These are phyloP conservation scores for Ascochyta koolunga DNA, from an alignment of 2,329 filamentous ascomycete species.

Conservation along the genomic window DNA sequence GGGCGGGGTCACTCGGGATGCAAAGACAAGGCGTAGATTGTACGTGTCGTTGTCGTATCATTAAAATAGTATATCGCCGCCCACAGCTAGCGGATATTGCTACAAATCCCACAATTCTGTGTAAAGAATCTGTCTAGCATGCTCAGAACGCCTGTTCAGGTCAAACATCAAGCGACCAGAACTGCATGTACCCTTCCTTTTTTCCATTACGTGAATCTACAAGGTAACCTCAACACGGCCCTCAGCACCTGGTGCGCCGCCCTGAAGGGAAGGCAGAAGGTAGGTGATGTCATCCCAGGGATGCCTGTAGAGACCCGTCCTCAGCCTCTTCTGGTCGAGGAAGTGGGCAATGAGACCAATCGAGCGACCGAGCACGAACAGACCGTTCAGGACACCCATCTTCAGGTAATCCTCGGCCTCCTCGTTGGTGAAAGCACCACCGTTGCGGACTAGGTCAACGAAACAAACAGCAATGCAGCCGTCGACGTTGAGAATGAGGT, in stretches of 20 bases:
- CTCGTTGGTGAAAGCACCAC: constrained; percentile 92
- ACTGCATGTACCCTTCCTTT: constrained; percentile 35
- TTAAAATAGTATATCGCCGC: constrained; percentile 41
- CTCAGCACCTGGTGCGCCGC: constrained; percentile 48
- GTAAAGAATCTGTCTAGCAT: constrained; percentile 37
- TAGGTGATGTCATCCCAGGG: constrained; percentile 73
- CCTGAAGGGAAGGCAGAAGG: constrained; percentile 48
- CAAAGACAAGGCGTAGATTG: not conserved
- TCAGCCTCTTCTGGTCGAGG: constrained; percentile 98
- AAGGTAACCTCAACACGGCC: constrained; percentile 51
- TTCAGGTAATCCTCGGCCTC: constrained; percentile 98
- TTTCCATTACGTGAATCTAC: constrained; percentile 38
- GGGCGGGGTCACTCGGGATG: not conserved
- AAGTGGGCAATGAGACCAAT: constrained; percentile 99
- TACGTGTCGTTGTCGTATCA: constrained; percentile 29
- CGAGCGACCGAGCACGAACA: constrained; percentile 95
- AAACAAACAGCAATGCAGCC: constrained; percentile 99
- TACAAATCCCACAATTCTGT: constrained; percentile 35
- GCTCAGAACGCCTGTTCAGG: constrained; percentile 39
- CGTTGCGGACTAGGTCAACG: constrained; percentile 96
- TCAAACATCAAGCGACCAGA: constrained; percentile 32
- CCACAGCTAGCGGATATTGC: constrained; percentile 40
- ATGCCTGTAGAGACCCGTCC: constrained; percentile 95
- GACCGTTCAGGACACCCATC: constrained; percentile 99
- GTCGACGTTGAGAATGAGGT: constrained; percentile 98